Conservation (phyloP, 305 asterid species). For the Rubia tinctorum region DNA sequence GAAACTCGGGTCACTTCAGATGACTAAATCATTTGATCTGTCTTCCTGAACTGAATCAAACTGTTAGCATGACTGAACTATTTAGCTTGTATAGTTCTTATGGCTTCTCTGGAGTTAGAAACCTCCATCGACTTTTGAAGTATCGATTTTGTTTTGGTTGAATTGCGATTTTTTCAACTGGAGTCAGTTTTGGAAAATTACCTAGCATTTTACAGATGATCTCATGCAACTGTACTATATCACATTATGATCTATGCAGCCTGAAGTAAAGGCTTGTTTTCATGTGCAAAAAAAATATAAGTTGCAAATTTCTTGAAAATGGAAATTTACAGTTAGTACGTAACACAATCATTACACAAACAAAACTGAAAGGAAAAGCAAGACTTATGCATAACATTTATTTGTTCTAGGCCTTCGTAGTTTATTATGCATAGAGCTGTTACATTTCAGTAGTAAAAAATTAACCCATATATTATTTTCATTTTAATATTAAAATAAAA, state of each 20-base stretch:
- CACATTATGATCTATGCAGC: background rate
- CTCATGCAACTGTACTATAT: background rate
- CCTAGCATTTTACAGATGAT: no score
- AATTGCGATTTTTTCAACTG: background rate
- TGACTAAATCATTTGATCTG: background rate
- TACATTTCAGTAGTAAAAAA: conserved; percentile 32
- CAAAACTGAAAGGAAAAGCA: background rate
- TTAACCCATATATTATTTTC: no score
- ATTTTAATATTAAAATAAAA: no score
- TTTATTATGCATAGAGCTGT: background rate
- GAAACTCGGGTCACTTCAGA: conserved; percentile 10
- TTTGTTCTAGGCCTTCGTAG: conserved; percentile 1
- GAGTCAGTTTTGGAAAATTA: no score
- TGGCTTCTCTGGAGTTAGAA: background rate
- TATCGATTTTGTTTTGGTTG: background rate
- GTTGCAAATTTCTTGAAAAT: background rate
- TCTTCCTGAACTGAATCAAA: background rate
- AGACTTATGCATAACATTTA: background rate
- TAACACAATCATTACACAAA: background rate
- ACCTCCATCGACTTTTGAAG: no score
- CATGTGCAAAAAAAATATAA: background rate
- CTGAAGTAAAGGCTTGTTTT: background rate
- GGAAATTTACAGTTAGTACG: background rate
- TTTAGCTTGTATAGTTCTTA: background rate
- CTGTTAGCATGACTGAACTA: background rate